Evolutionary conservation across 208 protist species (phyloP).

Genomic region (Vickermania ingenoplastis): DNA sequence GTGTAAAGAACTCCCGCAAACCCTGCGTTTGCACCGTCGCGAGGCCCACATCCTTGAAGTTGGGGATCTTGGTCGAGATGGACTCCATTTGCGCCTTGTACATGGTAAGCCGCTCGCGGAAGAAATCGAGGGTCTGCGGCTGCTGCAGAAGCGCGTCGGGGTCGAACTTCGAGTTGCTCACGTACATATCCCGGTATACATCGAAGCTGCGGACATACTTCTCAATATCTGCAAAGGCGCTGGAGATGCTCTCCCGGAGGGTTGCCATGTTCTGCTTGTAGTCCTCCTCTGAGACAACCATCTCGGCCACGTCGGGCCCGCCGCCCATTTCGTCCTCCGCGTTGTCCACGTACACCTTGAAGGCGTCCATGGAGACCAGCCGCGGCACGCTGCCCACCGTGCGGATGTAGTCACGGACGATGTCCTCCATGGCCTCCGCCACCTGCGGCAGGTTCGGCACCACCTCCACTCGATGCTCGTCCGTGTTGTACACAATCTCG

Average conservation of each 20-base stretch:
- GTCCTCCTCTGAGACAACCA: conserved; percentile 81
- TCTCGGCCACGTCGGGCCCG: conserved; percentile 84
- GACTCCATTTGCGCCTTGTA: conserved; percentile 85
- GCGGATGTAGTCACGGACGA: conserved; percentile 86
- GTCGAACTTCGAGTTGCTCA: conserved; percentile 74
- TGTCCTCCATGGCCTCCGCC: conserved; percentile 73
- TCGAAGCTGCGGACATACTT: conserved; percentile 77
- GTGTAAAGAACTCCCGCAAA: conserved; percentile 86
- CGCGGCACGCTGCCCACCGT: conserved; percentile 75
- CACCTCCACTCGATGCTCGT: conserved; percentile 57
- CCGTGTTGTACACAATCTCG: conserved; percentile 70
- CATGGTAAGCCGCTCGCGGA: conserved; percentile 67
- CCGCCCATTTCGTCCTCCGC: conserved; percentile 55
- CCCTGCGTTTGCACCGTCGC: conserved; percentile 71
- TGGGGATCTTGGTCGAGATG: conserved; percentile 82
- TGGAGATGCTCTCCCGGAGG: conserved; percentile 60
- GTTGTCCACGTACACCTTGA: conserved; percentile 87
- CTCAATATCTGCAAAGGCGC: conserved; percentile 71
- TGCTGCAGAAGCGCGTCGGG: conserved; percentile 37
- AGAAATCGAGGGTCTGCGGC: conserved; percentile 76
- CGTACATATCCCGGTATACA: conserved; percentile 80
- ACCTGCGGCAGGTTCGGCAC: conserved; percentile 60
- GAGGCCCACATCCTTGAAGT: conserved; percentile 78
- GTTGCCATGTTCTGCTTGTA: conserved; percentile 70
- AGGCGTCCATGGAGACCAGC: conserved; percentile 74